phyloP scores from a whole-genome alignment of 345 rosid species.

The Noccaea bulbosa region DNA sequence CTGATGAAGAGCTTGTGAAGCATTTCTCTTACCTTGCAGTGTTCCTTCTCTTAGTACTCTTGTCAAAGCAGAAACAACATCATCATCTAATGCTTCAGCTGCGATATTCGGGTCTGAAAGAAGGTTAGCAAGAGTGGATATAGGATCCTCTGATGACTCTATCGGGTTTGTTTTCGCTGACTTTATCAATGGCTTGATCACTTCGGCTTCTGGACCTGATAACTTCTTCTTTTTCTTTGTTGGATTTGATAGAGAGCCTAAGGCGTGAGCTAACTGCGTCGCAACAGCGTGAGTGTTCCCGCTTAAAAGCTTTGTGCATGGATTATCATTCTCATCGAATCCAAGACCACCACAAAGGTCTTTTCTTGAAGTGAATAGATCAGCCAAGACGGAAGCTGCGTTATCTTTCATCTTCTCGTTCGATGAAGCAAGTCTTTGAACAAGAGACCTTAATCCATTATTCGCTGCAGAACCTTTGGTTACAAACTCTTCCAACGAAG shows the following conservation, averaged over 20 bases:
- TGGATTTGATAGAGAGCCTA: conserved; percentile 78
- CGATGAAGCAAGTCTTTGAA: conserved; percentile 74
- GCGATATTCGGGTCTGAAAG: conserved; percentile 76
- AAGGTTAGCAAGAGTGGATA: conserved; percentile 81
- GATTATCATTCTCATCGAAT: conserved; percentile 71
- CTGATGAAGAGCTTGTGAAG: conserved; percentile 82
- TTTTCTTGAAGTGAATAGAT: conserved; percentile 67
- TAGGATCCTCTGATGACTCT: conserved; percentile 76
- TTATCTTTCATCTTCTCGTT: conserved; percentile 77
- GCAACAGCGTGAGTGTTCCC: conserved; percentile 74
- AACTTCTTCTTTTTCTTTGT: conserved; percentile 65
- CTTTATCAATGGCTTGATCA: conserved; percentile 70
- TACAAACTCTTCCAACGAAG: conserved; percentile 63
- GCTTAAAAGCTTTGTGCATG: conserved; percentile 76
- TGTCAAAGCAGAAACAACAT: conserved; percentile 76
- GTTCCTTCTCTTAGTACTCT: conserved; percentile 86
- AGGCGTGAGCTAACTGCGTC: conserved; percentile 77
- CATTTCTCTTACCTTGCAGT: conserved; percentile 74
- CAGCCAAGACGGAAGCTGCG: conserved; percentile 85
- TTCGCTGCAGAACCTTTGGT: conserved; percentile 82
- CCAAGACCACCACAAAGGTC: conserved; percentile 83
- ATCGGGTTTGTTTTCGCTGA: conserved; percentile 74
- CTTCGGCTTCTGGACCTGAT: conserved; percentile 63
- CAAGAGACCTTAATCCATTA: conserved; percentile 74
- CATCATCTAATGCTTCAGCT: conserved; percentile 78